Evolutionary conservation across 306 rosid genomes (phyloP).

Genomic region (Prunus persica): Prunus_persica_NCBIv2 NC_034011.1:22988001-22988500

Average conservation of each 20-base stretch:
- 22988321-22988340: background rate
- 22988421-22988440: constrained; percentile 11
- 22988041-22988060: background rate
- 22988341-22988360: constrained; percentile 18
- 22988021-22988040: constrained; percentile 10
- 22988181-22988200: no score
- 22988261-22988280: background rate
- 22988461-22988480: background rate
- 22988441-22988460: constrained; percentile 12
- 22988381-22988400: background rate
- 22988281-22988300: background rate
- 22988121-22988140: no score
- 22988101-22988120: no score
- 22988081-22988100: no score
- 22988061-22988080: no score
- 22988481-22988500: background rate
- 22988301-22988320: no score
- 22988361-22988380: constrained; percentile 11
- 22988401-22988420: constrained; percentile 4
- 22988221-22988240: no score
- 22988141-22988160: no score
- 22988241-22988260: background rate
- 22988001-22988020: constrained; percentile 17
- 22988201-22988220: no score
- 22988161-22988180: no score